phyloP scores from a whole-genome alignment of 78 protist species.

The Mantamonas sphyraenae region DNA sequence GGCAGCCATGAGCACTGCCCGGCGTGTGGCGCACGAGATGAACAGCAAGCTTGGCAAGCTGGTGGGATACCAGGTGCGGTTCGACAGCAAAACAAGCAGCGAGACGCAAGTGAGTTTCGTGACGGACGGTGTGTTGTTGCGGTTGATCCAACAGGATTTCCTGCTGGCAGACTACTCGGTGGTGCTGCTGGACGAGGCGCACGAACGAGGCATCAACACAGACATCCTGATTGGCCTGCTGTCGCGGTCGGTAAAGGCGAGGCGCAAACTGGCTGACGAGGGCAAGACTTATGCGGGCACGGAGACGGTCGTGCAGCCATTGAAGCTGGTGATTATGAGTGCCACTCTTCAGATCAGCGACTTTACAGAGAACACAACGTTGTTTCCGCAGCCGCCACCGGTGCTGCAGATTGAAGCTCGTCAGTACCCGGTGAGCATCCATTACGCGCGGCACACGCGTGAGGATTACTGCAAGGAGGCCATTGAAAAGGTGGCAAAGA shows the following conservation, averaged over 20 bases:
- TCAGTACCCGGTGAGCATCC: slow-evolving; percentile 78
- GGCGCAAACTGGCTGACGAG: slow-evolving; percentile 15
- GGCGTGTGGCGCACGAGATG: slow-evolving; percentile 91
- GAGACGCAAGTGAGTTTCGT: slow-evolving; percentile 77
- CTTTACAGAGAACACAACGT: slow-evolving; percentile 57
- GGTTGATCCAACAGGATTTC: slow-evolving; percentile 77
- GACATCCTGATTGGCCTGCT: slow-evolving; percentile 94
- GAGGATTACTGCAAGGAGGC: slow-evolving; percentile 62
- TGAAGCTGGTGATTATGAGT: slow-evolving; percentile 93
- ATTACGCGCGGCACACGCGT: slow-evolving; percentile 54
- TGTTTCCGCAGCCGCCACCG: slow-evolving; percentile 69
- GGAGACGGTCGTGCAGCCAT: too few relatives aligned
- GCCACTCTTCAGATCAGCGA: slow-evolving; percentile 93
- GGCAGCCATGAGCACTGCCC: slow-evolving; percentile 90
- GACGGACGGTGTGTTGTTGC: slow-evolving; percentile 90
- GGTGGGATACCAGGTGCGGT: slow-evolving; percentile 68
- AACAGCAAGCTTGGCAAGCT: slow-evolving; percentile 38
- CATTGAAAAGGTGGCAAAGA: slow-evolving; percentile 53
- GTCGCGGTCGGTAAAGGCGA: slow-evolving; percentile 88
- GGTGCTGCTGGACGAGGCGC: slow-evolving; percentile 97
- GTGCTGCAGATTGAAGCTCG: slow-evolving; percentile 73
- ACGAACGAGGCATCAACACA: slow-evolving; percentile 51
- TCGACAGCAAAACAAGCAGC: slow-evolving; percentile 44
- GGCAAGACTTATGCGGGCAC: neutral
- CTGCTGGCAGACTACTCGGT: slow-evolving; percentile 65